phyloP scores from a whole-genome alignment of 371 early-diverging fungal genomes.

The Lichtheimia ramosa region DNA sequence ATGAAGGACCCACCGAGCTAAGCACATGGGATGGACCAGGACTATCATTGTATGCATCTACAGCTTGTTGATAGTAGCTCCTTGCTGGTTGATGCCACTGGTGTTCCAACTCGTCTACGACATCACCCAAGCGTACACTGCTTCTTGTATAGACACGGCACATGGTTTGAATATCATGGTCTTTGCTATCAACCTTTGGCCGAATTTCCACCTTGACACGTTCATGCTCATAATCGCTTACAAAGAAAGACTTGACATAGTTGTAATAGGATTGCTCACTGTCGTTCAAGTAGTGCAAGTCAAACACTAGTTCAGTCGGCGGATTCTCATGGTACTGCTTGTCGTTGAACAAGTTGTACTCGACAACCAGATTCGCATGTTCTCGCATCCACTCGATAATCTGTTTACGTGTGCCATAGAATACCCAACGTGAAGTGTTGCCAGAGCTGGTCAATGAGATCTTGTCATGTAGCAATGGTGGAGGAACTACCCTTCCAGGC shows the following conservation, averaged over 20 bases:
- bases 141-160: constrained; percentile 32
- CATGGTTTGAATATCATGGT: constrained; percentile 25
- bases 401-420: constrained; percentile 44
- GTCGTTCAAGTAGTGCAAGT: constrained; percentile 29
- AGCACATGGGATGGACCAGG: constrained; percentile 40
- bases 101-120: constrained; percentile 33
- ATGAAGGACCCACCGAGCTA: constrained; percentile 36
- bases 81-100: constrained; percentile 40
- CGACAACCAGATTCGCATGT: constrained; percentile 27
- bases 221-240: constrained; percentile 35
- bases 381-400: constrained; percentile 43
- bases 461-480: constrained; percentile 36
- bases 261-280: constrained; percentile 35
- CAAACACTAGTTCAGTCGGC: constrained; percentile 43
- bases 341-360: constrained; percentile 28
- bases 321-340: constrained; percentile 12
- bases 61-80: constrained; percentile 31
- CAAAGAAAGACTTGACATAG: constrained; percentile 35
- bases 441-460: constrained; percentile 35
- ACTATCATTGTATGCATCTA: constrained; percentile 30
- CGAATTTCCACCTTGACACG: constrained; percentile 44
- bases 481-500: constrained; percentile 35
- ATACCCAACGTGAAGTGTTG: constrained; percentile 40
- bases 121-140: constrained; percentile 30
- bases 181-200: constrained; percentile 41